Base-by-base conservation (phyloP, 2,329 filamentous ascomycete species). In the Phaeosphaeriaceae sp. region DNA sequence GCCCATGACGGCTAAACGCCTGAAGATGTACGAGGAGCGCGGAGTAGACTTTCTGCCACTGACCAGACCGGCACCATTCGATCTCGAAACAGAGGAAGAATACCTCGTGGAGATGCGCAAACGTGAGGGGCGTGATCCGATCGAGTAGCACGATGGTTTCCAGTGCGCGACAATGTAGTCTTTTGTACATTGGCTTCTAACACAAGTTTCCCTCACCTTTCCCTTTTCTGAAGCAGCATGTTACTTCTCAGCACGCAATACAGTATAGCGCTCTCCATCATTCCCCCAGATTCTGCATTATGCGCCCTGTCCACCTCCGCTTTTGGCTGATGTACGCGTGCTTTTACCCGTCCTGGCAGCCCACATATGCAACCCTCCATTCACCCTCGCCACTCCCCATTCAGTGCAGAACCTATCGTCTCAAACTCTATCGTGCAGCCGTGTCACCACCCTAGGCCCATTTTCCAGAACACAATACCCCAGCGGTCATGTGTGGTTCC, bases 51-150 rank as follows among this genome's bases (percentile, higher is more conserved):
- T 89, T 4, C 69, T 78, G 0, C 86, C 86, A 0, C 80, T 88
- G 36, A 89, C 87, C 0, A 76, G 78, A 1, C 85, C 85, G 1
- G 63, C 85, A 21, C 74, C 78, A n/a, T 81, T 86, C 24, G 80
- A 82, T 40, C 71, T 84, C 0, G 79, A 85, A 70, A 78, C 67
- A 0, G 77, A 82, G 45, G 82, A 86, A 11, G 79, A 85, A 1
- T 86, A 85, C 58, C 66, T 80, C 0, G 63, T 64, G 20, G 74
- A 76, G 49, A 81, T 82, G 79, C 66, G 67, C 52, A 73, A 70
- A 47, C 71, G 71, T n/a, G 68, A 71, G 19, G 77, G 80, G 11
- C 72, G 80, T 46, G 80, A 82, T 53, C 80, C 81, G 3, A 61
- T 72, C n/a, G 80, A 82, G 64, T 82, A 64, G 67, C 20, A 19